Percentiles rank a stretch among this genome's conserved stretches.
Evolutionary conservation across 495 filamentous ascomycete genomes (phyloP).

Genomic region (Chaetomium tenue): DNA sequence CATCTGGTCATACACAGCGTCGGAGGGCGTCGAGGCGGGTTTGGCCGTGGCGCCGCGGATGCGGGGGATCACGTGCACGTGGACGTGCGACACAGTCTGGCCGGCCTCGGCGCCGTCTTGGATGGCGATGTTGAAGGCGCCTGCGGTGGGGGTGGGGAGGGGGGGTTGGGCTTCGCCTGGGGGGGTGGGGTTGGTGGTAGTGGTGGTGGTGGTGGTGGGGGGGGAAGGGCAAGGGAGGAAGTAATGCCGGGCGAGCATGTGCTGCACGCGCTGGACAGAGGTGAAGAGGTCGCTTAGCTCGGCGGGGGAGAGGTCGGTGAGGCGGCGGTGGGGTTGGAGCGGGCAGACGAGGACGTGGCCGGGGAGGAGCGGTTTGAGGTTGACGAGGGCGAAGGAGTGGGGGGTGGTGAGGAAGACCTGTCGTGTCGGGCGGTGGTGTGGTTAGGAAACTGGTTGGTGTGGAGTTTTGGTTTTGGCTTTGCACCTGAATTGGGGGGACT

Average conservation of each 20-base stretch:
- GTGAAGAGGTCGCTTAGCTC: constrained; percentile 84
- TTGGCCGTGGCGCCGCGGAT: constrained; percentile 45
- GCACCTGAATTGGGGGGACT: constrained; percentile 9
- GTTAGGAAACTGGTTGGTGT: constrained; percentile 14
- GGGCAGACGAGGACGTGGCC: constrained; percentile 87
- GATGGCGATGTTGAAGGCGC: constrained; percentile 84
- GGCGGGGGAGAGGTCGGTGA: constrained; percentile 67
- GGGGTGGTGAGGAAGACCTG: constrained; percentile 83
- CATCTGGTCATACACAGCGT: constrained; percentile 73
- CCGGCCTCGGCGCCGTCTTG: constrained; percentile 89
- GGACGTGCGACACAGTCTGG: constrained; percentile 86
- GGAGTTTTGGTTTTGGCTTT: not conserved
- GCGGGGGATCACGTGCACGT: constrained; percentile 90
- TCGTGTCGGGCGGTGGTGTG: constrained; percentile 22
- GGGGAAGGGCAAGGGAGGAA: constrained; percentile 40
- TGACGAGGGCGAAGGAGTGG: constrained; percentile 80
- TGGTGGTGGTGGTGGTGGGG: constrained; percentile 7
- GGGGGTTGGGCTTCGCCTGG: no score
- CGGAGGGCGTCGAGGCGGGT: constrained; percentile 49
- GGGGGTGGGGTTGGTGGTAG: no score
- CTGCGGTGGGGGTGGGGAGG: constrained; percentile 24
- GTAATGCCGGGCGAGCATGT: constrained; percentile 73
- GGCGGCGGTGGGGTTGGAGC: constrained; percentile 60
- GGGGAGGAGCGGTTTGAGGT: constrained; percentile 90
- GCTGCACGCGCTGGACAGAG: constrained; percentile 76